phyloP scores from a whole-genome alignment of 2,329 filamentous ascomycete genomes.

The Talaromyces piceae region DNA sequence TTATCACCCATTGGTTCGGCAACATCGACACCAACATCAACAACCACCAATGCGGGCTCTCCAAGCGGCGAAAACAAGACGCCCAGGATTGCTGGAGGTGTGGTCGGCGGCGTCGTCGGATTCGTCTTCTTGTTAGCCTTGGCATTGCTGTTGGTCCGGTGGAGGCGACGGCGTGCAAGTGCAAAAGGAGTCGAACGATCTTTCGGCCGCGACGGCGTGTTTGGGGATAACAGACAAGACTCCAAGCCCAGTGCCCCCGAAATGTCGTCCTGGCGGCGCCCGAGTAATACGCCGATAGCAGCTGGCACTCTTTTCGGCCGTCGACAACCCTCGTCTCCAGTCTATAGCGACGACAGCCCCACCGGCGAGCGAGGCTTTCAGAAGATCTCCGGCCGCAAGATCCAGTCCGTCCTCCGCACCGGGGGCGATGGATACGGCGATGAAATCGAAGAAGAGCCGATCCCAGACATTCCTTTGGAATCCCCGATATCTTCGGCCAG shows the following conservation, averaged over 20 bases:
- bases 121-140: constrained; percentile 45
- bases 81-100: constrained; percentile 52
- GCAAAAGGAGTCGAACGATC: constrained; percentile 5
- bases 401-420: constrained; percentile 39
- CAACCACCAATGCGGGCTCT: constrained; percentile 6
- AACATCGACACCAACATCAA: not conserved
- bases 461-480: constrained; percentile 13
- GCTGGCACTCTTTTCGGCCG: constrained; percentile 34
- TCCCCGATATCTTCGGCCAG: constrained; percentile 13
- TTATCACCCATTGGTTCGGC: not conserved
- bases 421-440: constrained; percentile 42
- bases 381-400: constrained; percentile 43
- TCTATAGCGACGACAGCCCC: constrained; percentile 23
- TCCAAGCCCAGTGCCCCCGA: constrained; percentile 14
- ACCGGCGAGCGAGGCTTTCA: constrained; percentile 43
- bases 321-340: constrained; percentile 29
- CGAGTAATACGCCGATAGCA: constrained; percentile 33
- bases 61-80: constrained; percentile 27
- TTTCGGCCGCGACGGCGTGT: constrained; percentile 13
- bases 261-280: constrained; percentile 32
- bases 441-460: constrained; percentile 20
- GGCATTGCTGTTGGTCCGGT: constrained; percentile 19
- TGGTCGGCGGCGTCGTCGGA: constrained; percentile 56
- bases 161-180: constrained; percentile 11
- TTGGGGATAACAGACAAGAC: constrained; percentile 18